These are phyloP conservation scores for Fusarium sp. DNA, from an alignment of 2,329 filamentous ascomycete genomes.

Conservation along the genomic window DNA sequence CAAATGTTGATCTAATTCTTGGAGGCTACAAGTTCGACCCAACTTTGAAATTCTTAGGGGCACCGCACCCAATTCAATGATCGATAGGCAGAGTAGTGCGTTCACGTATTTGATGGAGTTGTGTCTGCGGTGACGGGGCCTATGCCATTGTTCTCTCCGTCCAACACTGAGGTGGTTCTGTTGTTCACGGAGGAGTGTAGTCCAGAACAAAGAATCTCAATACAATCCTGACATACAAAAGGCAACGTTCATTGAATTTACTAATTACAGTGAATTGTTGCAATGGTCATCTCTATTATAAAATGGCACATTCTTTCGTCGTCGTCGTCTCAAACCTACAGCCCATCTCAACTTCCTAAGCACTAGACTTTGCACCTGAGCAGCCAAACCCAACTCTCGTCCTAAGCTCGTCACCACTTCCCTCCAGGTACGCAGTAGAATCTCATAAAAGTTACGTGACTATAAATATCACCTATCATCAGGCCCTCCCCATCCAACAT, in stretches of 20 bases:
- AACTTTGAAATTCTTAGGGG: not conserved
- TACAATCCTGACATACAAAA: not conserved
- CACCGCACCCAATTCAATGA: not conserved
- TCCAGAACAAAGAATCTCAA: not conserved
- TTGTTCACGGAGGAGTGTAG: not conserved
- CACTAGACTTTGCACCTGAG: not conserved
- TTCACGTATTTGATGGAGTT: not conserved
- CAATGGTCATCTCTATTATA: not conserved
- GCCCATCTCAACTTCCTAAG: not conserved
- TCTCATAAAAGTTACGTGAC: not conserved
- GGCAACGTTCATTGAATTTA: not conserved
- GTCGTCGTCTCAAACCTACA: not conserved
- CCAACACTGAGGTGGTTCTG: not conserved
- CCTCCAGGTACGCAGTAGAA: not conserved
- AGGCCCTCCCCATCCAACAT: not conserved
- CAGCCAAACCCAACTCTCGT: not conserved
- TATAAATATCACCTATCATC: not conserved
- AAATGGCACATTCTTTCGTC: not conserved
- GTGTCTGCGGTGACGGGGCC: not conserved
- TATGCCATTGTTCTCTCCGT: not conserved
- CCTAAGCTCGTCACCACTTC: not conserved
- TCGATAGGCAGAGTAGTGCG: not conserved
- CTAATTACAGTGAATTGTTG: not conserved
- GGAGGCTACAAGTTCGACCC: not conserved
- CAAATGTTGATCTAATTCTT: not conserved